Conservation (phyloP, 352 stramenopile genomes). For the Hyaloperonospora arabidopsidis region DNA sequence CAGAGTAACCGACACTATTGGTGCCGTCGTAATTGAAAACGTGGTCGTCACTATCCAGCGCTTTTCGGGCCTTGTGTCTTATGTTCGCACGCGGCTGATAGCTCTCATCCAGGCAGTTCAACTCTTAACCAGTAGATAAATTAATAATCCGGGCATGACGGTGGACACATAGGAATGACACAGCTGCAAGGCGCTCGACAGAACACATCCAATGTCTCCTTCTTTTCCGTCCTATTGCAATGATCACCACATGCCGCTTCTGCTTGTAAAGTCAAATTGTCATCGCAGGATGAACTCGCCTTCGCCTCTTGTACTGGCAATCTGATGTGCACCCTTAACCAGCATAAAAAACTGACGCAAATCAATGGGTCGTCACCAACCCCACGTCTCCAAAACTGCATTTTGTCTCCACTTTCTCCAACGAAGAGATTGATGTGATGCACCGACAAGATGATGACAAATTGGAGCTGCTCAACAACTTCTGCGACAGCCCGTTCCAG, state of each 20-base stretch:
- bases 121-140: constrained; percentile 9
- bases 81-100: constrained; percentile 15
- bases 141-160: too few relatives aligned
- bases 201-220: constrained; percentile 1
- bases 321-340: too few relatives aligned
- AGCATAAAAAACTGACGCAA: too few relatives aligned
- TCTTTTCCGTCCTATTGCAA: constrained; percentile 9
- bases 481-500: neutral
- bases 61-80: constrained; percentile 15
- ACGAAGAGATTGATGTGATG: too few relatives aligned
- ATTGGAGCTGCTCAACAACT: constrained; percentile 1
- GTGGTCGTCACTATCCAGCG: constrained; percentile 43
- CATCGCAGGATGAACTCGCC: too few relatives aligned
- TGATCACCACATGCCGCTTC: neutral
- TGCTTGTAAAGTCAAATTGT: constrained; percentile 2
- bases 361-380: too few relatives aligned
- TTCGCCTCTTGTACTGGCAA: too few relatives aligned
- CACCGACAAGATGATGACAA: too few relatives aligned
- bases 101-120: constrained; percentile 9
- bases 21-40: constrained; percentile 66
- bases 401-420: too few relatives aligned
- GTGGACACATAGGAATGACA: constrained; percentile 3
- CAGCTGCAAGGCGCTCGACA: constrained; percentile 3
- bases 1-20: constrained; percentile 63
- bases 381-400: too few relatives aligned